Evolutionary conservation across 768 basidiomycete species (phyloP).

Genomic region (Mycena galericulata): DNA sequence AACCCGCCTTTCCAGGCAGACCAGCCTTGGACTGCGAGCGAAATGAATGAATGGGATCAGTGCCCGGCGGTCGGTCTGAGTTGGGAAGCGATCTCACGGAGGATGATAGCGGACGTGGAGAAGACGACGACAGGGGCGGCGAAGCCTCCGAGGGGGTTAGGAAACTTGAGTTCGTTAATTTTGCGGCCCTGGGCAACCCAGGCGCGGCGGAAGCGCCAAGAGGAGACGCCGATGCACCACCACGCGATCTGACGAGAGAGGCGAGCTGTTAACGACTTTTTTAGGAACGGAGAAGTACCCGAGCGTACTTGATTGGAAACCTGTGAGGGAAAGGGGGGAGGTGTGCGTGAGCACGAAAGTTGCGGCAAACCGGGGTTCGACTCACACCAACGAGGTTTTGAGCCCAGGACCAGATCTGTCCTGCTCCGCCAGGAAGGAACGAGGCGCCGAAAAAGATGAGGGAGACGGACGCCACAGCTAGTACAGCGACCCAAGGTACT

Average conservation of each 20-base stretch:
- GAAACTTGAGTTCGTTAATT: conserved; percentile 15
- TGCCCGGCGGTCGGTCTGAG: neutral
- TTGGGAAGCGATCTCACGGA: conserved; percentile 6
- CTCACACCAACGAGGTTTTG: conserved; percentile 26
- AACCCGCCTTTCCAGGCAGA: conserved; percentile 20
- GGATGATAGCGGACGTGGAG: conserved; percentile 16
- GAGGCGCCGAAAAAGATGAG: conserved; percentile 16
- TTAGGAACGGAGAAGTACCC: neutral
- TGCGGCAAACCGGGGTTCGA: neutral
- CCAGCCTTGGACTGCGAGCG: conserved; percentile 23
- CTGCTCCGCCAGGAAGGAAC: conserved; percentile 24
- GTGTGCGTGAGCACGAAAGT: conserved; percentile 1
- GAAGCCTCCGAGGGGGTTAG: conserved; percentile 17
- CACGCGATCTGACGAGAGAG: conserved; percentile 8
- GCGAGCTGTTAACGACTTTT: neutral
- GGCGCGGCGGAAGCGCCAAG: conserved; percentile 23
- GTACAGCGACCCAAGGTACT: conserved; percentile 11
- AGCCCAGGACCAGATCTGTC: conserved; percentile 18
- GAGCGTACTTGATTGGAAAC: conserved; percentile 20
- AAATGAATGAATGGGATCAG: conserved; percentile 13
- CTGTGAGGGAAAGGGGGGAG: neutral
- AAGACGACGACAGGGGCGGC: conserved; percentile 21
- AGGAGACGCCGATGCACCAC: conserved; percentile 20
- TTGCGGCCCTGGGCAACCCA: conserved; percentile 21
- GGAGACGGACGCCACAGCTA: neutral